phyloP scores from a whole-genome alignment of 2,329 filamentous ascomycete genomes.

The Rutstroemia sp. region DNA sequence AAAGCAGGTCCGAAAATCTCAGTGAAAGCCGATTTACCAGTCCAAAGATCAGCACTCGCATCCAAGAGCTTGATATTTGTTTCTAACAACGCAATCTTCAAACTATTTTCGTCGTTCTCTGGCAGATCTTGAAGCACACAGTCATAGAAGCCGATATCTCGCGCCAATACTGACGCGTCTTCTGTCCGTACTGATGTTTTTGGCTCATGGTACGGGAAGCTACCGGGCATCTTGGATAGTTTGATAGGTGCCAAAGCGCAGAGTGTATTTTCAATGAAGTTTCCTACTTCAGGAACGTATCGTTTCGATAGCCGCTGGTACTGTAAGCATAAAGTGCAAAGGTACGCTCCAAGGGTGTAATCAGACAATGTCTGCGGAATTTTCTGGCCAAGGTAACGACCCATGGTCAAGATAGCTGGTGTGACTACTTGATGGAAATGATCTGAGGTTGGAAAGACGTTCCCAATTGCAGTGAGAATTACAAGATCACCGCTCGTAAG shows the following conservation, averaged over 20 bases:
- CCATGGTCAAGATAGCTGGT: slow-evolving; percentile 79
- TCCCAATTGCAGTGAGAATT: slow-evolving; percentile 74
- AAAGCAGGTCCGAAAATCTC: slow-evolving; percentile 69
- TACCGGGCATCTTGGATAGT: slow-evolving; percentile 39
- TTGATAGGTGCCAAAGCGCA: slow-evolving; percentile 55
- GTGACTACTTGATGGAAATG: slow-evolving; percentile 96
- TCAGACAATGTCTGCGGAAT: slow-evolving; percentile 58
- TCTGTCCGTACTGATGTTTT: slow-evolving; percentile 43
- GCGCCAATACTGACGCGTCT: slow-evolving; percentile 35
- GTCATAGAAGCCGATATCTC: slow-evolving; percentile 54
- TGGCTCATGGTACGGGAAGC: slow-evolving; percentile 56
- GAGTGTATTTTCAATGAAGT: slow-evolving; percentile 71
- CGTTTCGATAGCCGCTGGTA: slow-evolving; percentile 80
- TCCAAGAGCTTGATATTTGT: slow-evolving; percentile 60
- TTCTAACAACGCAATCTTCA: slow-evolving; percentile 53
- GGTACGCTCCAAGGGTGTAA: slow-evolving; percentile 65
- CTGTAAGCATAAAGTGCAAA: slow-evolving; percentile 71
- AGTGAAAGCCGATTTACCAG: slow-evolving; percentile 61
- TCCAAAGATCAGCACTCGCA: slow-evolving; percentile 66
- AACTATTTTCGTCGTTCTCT: slow-evolving; percentile 20
- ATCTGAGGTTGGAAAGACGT: slow-evolving; percentile 89
- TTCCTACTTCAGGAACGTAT: slow-evolving; percentile 82
- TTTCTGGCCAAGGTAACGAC: slow-evolving; percentile 74
- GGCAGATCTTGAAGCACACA: slow-evolving; percentile 33
- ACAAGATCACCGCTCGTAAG: slow-evolving; percentile 66